Base-by-base conservation (phyloP, 1,139 yeast species). In the Kluyveromyces sp. region DNA sequence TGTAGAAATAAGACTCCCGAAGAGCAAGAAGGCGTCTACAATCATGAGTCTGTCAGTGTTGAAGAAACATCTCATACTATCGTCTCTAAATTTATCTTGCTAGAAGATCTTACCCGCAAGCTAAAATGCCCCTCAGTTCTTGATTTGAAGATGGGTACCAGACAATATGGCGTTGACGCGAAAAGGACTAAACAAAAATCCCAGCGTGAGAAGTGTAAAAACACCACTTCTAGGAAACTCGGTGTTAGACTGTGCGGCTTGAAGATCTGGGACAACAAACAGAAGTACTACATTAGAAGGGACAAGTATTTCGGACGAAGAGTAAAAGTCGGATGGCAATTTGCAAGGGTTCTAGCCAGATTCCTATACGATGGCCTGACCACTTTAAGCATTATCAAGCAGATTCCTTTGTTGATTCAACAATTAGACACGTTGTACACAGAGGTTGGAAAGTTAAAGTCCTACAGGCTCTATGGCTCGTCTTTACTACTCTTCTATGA, bases 91-190 rank as follows among this genome's bases (percentile, higher is more conserved):
- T 88, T 88, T 58, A 83, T 94, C 33, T 67, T 94, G n/a, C 69
- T 89, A 43, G 98, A 94, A 59, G 99, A 94, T 65, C 68, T 94
- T 44, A 89, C 97, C 0, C 75, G 81, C 42, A 86, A 87, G 29
- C 78, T 92, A 81, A 69, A 66, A 29, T 75, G 75, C 48, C 97
- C 98, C 0, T 88, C 96, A 61, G 97, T 92, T 1, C 69, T 94
- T 47, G 99, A 94, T 64, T 71, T 94, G 53, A 94, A 94, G 61
- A 92, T 94, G 97, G 99, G 99, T 1, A 89, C 99, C 0, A 73
- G 99, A 44, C 99, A 94, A 64, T 92, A 92, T 56, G 98, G 99
- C n/a, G 83, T 89, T 13, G 95, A 87, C 53, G 97, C 97, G 0
- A 72, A 73, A 8, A 64, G 67, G 12, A 69, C 78, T 44, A 94